Evolutionary conservation across 2,329 filamentous ascomycete genomes (phyloP), one percentile per base, ranked within the genome.

Genomic region (Parasarocladium wereldwijsianum): DNA sequence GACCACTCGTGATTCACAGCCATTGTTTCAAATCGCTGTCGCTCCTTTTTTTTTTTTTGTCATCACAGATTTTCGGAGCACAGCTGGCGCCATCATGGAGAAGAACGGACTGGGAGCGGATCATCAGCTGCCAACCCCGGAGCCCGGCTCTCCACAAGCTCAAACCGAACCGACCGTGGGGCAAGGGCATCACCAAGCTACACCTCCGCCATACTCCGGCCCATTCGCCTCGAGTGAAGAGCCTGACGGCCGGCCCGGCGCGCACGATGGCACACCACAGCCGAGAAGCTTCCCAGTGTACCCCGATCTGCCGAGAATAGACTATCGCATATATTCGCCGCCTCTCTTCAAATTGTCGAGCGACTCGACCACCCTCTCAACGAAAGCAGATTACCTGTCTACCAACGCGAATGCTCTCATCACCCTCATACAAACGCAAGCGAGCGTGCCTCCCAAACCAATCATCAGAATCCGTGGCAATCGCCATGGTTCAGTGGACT

Each of bases 371-470:
- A 57, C 55, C 7, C 54, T 70, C 33, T 56, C 54, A 14, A 60
- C 60, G 29, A 54, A 57, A 24, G 57, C 60, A 1, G 54, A 56
- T n/a, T 58, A 63, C 38, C 51, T 70, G 4, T 65, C 61, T 5
- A 49, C 51, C 34, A 60, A 60, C 32, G 53, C 54, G 16, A 43
- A 45, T 10, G 61, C 60, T 5, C 50, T 72, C 19, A 48, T 56
- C 4, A 45, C 57, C 4, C 49, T 70, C 14, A 42, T 71, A 16
- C 58, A 60, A 20, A 43, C 49, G 18, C 59, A 69, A 32, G 58
- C 64, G 10, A 58, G 58, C 1, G 51, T 71, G 1, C 66, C 66
- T 13, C 66, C 67, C 6, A 71, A 71, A 41, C 65, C 62, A 0
- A 54, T 62, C 36, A 55, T 71, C 14, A 54, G 60, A 31, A 56